Evolutionary conservation across 2,329 filamentous ascomycete species (phyloP).

Genomic region (Gaeumannomyces sp.): DNA sequence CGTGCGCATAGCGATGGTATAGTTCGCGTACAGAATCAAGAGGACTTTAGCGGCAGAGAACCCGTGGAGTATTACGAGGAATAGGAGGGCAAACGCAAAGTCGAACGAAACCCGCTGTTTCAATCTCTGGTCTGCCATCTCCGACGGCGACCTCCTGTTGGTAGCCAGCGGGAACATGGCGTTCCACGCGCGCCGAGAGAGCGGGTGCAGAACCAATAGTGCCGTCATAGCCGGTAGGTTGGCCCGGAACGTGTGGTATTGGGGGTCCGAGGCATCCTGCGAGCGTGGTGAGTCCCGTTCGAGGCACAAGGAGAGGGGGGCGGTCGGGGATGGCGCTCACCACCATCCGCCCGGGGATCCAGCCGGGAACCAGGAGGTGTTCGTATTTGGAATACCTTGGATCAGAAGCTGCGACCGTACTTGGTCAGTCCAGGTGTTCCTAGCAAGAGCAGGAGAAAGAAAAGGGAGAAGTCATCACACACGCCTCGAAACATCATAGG

Average conservation of each 20-base stretch:
- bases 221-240: constrained; percentile 77
- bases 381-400: constrained; percentile 74
- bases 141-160: constrained; percentile 24
- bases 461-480: constrained; percentile 23
- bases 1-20: constrained; percentile 65
- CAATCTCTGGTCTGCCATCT: constrained; percentile 50
- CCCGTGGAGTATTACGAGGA: constrained; percentile 75
- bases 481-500: constrained; percentile 80
- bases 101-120: constrained; percentile 76
- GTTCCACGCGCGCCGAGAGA: constrained; percentile 70
- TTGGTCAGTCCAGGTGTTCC: neutral
- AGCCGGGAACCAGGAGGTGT: constrained; percentile 67
- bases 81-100: constrained; percentile 71
- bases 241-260: constrained; percentile 77
- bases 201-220: constrained; percentile 71
- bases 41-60: constrained; percentile 80
- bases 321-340: constrained; percentile 39
- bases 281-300: constrained; percentile 2
- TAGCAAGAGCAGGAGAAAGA: neutral
- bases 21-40: constrained; percentile 74
- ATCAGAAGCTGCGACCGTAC: constrained; percentile 58
- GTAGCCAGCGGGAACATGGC: constrained; percentile 34
- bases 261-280: constrained; percentile 81
- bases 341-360: constrained; percentile 88
- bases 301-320: neutral